Evolutionary conservation across 1,284 basidiomycete species (phyloP).

Genomic region (Laetiporus sulphureus): DNA sequence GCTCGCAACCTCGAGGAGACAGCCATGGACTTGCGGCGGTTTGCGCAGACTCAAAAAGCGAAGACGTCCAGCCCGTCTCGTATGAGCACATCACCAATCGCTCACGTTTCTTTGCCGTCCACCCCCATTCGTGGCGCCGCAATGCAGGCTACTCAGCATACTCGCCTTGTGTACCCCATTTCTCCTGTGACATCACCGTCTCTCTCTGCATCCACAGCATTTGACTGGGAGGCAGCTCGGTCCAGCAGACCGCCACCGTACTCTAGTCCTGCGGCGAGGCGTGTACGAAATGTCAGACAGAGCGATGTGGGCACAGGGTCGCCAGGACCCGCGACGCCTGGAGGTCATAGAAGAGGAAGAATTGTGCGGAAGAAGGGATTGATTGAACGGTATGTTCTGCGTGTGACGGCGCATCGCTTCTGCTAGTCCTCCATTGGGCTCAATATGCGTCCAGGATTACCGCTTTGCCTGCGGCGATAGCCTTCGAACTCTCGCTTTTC

Average conservation of each 20-base stretch:
- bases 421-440: not conserved
- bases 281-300: slow-evolving; percentile 31
- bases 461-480: slow-evolving; percentile 59
- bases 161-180: slow-evolving; percentile 22
- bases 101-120: slow-evolving; percentile 10
- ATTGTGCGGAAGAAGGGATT: slow-evolving; percentile 58
- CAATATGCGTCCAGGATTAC: slow-evolving; percentile 46
- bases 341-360: slow-evolving; percentile 25
- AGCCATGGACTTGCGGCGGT: slow-evolving; percentile 14
- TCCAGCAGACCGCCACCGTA: slow-evolving; percentile 62
- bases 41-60: slow-evolving; percentile 28
- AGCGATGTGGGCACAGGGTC: slow-evolving; percentile 35
- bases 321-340: slow-evolving; percentile 14
- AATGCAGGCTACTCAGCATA: slow-evolving; percentile 20
- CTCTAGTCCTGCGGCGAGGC: slow-evolving; percentile 47
- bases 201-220: slow-evolving; percentile 62
- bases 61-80: slow-evolving; percentile 16
- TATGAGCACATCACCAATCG: slow-evolving; percentile 1
- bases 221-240: slow-evolving; percentile 78
- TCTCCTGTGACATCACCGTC: slow-evolving; percentile 59
- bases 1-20: no score
- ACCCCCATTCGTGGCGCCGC: slow-evolving; percentile 18
- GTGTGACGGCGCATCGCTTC: not conserved
- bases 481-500: slow-evolving; percentile 68
- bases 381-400: slow-evolving; percentile 43